Evolutionary conservation across 306 rosid species (phyloP).

Genomic region (Arachis hypogaea): DNA sequence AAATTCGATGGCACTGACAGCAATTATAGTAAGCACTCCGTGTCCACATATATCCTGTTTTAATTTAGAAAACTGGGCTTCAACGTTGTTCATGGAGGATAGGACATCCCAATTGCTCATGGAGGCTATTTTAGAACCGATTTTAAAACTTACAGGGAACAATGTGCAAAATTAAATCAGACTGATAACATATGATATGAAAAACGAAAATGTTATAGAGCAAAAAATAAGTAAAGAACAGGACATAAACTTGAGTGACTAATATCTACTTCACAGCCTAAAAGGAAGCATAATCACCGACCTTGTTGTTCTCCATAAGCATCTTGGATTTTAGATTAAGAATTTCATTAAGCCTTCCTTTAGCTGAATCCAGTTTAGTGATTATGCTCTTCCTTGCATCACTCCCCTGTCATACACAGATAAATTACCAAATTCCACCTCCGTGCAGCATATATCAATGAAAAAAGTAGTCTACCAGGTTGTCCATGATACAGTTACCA

Average conservation of each 20-base stretch:
- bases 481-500: constrained; percentile 39
- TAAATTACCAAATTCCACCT: constrained; percentile 37
- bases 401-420: constrained; percentile 57
- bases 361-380: constrained; percentile 66
- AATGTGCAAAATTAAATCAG: not conserved
- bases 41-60: too few relatives aligned
- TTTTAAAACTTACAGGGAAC: constrained; percentile 13
- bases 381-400: constrained; percentile 53
- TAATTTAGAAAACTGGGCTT: too few relatives aligned
- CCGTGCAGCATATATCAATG: constrained; percentile 22
- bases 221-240: not conserved
- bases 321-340: constrained; percentile 56
- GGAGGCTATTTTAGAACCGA: constrained; percentile 3
- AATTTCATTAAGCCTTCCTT: constrained; percentile 67
- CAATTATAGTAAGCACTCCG: too few relatives aligned
- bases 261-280: constrained; percentile 28
- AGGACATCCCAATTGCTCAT: too few relatives aligned
- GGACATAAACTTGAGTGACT: constrained; percentile 10
- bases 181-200: constrained; percentile 9
- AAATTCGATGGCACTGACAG: too few relatives aligned
- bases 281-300: constrained; percentile 39
- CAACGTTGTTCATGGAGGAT: too few relatives aligned
- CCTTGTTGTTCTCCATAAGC: constrained; percentile 65
- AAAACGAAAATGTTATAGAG: not conserved
- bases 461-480: constrained; percentile 52